Conservation (phyloP, 768 basidiomycete species). For the Phaeolepiota aurea region DNA sequence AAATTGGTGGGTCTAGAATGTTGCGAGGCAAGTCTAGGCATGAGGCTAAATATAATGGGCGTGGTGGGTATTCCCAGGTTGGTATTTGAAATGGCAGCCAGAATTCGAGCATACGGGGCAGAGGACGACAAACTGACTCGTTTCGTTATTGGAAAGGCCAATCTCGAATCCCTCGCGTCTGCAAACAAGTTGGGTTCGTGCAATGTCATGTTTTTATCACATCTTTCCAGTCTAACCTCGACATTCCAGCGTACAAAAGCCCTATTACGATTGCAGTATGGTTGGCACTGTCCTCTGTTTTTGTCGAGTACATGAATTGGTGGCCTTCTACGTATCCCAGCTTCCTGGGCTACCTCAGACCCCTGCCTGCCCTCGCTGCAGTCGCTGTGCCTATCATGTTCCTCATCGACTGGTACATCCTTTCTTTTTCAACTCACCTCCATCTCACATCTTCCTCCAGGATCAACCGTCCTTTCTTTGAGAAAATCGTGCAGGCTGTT, state of each 20-base stretch:
- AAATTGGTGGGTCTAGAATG: too few relatives aligned
- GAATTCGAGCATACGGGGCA: slow-evolving; percentile 43
- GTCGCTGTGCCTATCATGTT: slow-evolving; percentile 58
- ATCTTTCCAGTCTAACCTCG: slow-evolving; percentile 2
- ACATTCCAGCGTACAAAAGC: slow-evolving; percentile 39
- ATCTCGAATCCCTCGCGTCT: slow-evolving; percentile 57
- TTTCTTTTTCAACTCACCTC: not conserved
- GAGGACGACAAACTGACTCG: slow-evolving; percentile 53
- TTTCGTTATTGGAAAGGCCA: slow-evolving; percentile 57
- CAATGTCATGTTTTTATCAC: not conserved
- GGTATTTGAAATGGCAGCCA: slow-evolving; percentile 28
- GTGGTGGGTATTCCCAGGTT: slow-evolving; percentile 24
- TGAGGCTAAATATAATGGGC: slow-evolving; percentile 2
- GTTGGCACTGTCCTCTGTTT: slow-evolving; percentile 47
- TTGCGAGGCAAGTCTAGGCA: not conserved
- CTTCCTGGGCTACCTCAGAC: slow-evolving; percentile 40
- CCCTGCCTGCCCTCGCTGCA: slow-evolving; percentile 61
- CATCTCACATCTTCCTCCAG: slow-evolving; percentile 22
- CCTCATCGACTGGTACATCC: slow-evolving; percentile 58
- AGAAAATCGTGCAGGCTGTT: slow-evolving; percentile 39
- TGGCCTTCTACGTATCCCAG: slow-evolving; percentile 50
- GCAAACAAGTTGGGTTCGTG: slow-evolving; percentile 55
- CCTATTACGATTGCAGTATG: slow-evolving; percentile 55
- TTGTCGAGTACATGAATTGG: slow-evolving; percentile 56
- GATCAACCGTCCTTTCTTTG: slow-evolving; percentile 65